A percentile compares a stretch with the other conserved stretches of the same genome.
These are phyloP conservation scores for Termitomyces titanicus DNA, from an alignment of 768 basidiomycete species.

Conservation along the genomic window DNA sequence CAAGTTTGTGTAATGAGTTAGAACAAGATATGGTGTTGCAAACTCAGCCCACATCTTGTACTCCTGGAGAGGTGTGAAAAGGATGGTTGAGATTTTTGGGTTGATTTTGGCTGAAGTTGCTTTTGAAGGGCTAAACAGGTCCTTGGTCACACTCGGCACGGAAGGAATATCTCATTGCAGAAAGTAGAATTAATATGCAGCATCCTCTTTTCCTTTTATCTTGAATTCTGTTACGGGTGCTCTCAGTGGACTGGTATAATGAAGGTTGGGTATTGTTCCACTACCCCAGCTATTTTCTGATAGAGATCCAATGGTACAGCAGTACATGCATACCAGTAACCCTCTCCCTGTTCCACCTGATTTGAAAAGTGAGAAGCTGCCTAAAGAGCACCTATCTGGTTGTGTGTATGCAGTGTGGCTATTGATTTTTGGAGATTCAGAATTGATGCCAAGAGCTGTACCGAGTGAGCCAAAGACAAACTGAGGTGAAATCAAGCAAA, in stretches of 20 bases:
- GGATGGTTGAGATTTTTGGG: slow-evolving; percentile 66
- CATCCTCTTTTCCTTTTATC: slow-evolving; percentile 28
- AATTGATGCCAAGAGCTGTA: slow-evolving; percentile 76
- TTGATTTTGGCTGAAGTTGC: slow-evolving; percentile 22
- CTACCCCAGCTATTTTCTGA: slow-evolving; percentile 60
- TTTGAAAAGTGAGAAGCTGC: slow-evolving; percentile 80
- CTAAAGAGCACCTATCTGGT: slow-evolving; percentile 83
- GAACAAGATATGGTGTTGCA: slow-evolving; percentile 85
- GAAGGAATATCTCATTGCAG: slow-evolving; percentile 84
- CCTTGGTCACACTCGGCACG: slow-evolving; percentile 43
- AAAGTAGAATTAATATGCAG: slow-evolving; percentile 76
- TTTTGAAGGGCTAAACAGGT: slow-evolving; percentile 40
- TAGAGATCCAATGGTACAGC: slow-evolving; percentile 73
- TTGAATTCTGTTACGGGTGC: slow-evolving; percentile 14
- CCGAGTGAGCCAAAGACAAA: neutral
- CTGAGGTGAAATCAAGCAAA: neutral
- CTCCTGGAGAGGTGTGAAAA: slow-evolving; percentile 92
- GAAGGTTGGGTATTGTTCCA: slow-evolving; percentile 70
- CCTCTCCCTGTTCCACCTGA: slow-evolving; percentile 80
- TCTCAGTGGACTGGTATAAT: slow-evolving; percentile 75
- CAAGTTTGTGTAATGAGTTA: slow-evolving; percentile 92
- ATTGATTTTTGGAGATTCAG: slow-evolving; percentile 73
- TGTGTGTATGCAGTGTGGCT: slow-evolving; percentile 61
- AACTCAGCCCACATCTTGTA: slow-evolving; percentile 83
- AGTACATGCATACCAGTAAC: slow-evolving; percentile 83